Evolutionary conservation across 805 yeast genomes (phyloP).

Genomic region (Suhomyces kilbournensis): DNA sequence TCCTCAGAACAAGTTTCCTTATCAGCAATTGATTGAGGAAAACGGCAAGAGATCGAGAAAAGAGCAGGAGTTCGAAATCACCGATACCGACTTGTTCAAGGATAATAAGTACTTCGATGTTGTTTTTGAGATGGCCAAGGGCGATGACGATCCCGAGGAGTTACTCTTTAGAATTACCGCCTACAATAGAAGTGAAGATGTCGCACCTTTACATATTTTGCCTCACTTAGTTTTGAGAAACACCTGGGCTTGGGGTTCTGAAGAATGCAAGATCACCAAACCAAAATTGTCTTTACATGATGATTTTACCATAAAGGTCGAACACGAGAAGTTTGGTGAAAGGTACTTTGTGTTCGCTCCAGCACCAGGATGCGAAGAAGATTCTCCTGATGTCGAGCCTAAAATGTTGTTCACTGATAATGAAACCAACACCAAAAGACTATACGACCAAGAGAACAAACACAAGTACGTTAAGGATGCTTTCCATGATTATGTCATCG

Average conservation of each 20-base stretch:
- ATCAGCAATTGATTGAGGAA: constrained; percentile 65
- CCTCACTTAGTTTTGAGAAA: constrained; percentile 86
- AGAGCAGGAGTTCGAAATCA: constrained; percentile 76
- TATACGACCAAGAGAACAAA: constrained; percentile 64
- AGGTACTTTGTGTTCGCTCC: constrained; percentile 70
- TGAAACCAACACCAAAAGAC: constrained; percentile 70
- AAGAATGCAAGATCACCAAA: constrained; percentile 43
- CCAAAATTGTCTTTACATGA: constrained; percentile 47
- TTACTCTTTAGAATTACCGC: constrained; percentile 82
- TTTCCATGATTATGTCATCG: constrained; percentile 78
- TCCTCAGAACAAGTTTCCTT: constrained; percentile 85
- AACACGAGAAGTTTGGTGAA: constrained; percentile 68
- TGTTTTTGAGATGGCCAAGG: constrained; percentile 86
- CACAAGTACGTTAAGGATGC: constrained; percentile 77
- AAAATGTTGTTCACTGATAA: constrained; percentile 80
- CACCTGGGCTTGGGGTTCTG: constrained; percentile 89
- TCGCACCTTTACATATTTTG: constrained; percentile 84
- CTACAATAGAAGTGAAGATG: constrained; percentile 72
- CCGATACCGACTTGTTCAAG: constrained; percentile 75
- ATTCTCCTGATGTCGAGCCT: constrained; percentile 69
- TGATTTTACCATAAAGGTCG: constrained; percentile 51
- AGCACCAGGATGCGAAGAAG: constrained; percentile 64
- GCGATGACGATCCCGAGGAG: constrained; percentile 76
- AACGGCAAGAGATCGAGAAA: constrained; percentile 62
- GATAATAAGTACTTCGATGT: constrained; percentile 82